Base-by-base conservation (phyloP, 345 rosid species). In the Firmiana major region DNA sequence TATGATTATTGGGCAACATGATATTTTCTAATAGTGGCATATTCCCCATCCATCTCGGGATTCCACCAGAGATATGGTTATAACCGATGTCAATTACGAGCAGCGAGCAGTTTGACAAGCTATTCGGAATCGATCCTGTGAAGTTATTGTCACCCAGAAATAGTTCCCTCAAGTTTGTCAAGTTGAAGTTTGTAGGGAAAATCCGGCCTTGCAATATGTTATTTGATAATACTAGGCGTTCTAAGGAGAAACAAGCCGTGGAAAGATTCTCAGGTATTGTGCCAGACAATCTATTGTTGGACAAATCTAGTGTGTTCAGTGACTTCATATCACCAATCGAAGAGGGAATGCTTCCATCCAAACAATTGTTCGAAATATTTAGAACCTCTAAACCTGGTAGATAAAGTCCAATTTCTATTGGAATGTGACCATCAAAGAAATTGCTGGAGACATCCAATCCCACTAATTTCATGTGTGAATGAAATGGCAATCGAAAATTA, bases 201-300 rank as follows among this genome's bases (percentile, higher is more conserved):
- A 77, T 43, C 0, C 9, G 73, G 28, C 79, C 79, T 17, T 77
- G 58, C 58, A 77, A 19, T 0, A 0, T 0, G 12, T 77, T 77
- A 58, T 68, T 77, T 55, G 79, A 83, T 40, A 85, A 38, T 24
- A 7, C 63, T 0, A 85, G 76, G 0, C 0, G 0, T 9, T 5
- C 0, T 10, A 81, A 49, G 1, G 7, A 40, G 8, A 0, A 12
- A 19, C 59, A 48, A 13, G 21, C 43, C 6, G 10, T 7, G 60
- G 43, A 24, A 19, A 71, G 48, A 12, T 6, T 19, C 24, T 71
- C 75, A 9, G 58, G 74, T 21, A 70, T 48, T 13, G 1, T 22
- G 51, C 74, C 74, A 24, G 59, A 24, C 57, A 70, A 70, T 0
- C 46, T 28, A 9, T 70, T 70, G 42, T 48, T 28, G 1, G 74